Evolutionary conservation across 2,329 filamentous ascomycete genomes (phyloP), one percentile per base, ranked within the genome.

Genomic region (Phaeophleospora eucalypticola): DNA sequence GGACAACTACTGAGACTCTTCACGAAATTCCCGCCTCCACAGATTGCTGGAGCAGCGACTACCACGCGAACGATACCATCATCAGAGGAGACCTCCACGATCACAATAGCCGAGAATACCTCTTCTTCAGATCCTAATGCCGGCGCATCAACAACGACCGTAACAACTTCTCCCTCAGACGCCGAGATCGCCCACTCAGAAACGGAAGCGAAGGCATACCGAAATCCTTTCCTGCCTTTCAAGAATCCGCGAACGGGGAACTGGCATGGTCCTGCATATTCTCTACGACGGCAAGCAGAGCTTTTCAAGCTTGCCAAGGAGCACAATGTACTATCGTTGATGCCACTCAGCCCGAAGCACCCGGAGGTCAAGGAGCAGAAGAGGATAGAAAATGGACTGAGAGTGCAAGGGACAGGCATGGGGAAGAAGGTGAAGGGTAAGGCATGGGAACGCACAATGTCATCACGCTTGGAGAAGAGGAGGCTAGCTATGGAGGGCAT

Each of bases 341-440:
- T 68, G 59, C 65, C 65, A 12, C 39, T 53, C 14, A 58, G 57
- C 7, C 57, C 57, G 37, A 66, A 66, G 46, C 62, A 66, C 32
- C 65, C 65, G 2, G 84, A 83, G 58, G 78, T 80, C 65, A 82
- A 77, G 67, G 78, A 89, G 62, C 77, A 81, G 61, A 80, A 82
- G 67, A 76, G 87, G 48, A 80, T 89, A 48, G 86, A 94, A 74
- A 78, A 84, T 55, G 91, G 90, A 41, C 67, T 95, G 68, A 78
- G 84, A 53, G 86, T 96, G 48, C 91, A 90, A 80, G 91, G 91
- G 60, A 97, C 91, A 1, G 91, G 93, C 76, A 53, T 60, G 7
- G 91, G 89, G 48, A 84, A 96, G 72, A 83, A 79, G 70, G 91
- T 96, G 68, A 98, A 97, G 84, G 93, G 93, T 69, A 91, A 96